Conservation (phyloP, 805 yeast species). For the Candida lessepsii region DNA sequence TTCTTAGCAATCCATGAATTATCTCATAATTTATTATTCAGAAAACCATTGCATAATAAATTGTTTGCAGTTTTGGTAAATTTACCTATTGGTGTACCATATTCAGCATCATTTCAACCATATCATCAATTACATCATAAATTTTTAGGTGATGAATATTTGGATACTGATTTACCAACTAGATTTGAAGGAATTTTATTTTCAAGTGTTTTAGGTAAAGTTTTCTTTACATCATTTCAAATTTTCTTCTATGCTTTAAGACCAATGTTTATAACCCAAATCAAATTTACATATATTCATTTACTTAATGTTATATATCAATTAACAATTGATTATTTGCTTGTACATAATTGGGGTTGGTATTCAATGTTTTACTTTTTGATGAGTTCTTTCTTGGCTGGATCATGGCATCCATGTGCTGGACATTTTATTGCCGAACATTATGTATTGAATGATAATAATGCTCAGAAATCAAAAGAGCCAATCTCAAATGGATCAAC, state of each 20-base stretch:
- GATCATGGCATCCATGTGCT: slow-evolving; percentile 89
- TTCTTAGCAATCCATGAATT: slow-evolving; percentile 88
- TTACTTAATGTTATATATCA: slow-evolving; percentile 65
- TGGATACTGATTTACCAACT: slow-evolving; percentile 90
- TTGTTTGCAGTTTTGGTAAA: slow-evolving; percentile 75
- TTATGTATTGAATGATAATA: slow-evolving; percentile 62
- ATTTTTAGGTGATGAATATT: slow-evolving; percentile 77
- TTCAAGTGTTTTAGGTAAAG: slow-evolving; percentile 79
- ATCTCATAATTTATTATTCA: slow-evolving; percentile 81
- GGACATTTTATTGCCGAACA: slow-evolving; percentile 98
- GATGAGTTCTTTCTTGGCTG: slow-evolving; percentile 80
- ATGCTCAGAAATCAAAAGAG: slow-evolving; percentile 33
- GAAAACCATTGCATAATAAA: slow-evolving; percentile 72
- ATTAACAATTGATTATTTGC: slow-evolving; percentile 51
- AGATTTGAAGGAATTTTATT: slow-evolving; percentile 68
- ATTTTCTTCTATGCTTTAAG: slow-evolving; percentile 85
- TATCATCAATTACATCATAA: slow-evolving; percentile 92
- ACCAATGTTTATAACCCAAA: slow-evolving; percentile 80
- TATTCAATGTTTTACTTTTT: slow-evolving; percentile 65
- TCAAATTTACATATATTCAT: slow-evolving; percentile 75
- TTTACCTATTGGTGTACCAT: slow-evolving; percentile 87
- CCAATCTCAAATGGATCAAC: slow-evolving; percentile 9
- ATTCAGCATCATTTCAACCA: slow-evolving; percentile 84
- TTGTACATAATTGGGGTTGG: slow-evolving; percentile 63
- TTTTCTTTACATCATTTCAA: slow-evolving; percentile 88